A percentile compares a stretch with the other conserved stretches of the same genome.
phyloP scores from a whole-genome alignment of 345 rosid species.

The Gossypium mustelinum region DNA sequence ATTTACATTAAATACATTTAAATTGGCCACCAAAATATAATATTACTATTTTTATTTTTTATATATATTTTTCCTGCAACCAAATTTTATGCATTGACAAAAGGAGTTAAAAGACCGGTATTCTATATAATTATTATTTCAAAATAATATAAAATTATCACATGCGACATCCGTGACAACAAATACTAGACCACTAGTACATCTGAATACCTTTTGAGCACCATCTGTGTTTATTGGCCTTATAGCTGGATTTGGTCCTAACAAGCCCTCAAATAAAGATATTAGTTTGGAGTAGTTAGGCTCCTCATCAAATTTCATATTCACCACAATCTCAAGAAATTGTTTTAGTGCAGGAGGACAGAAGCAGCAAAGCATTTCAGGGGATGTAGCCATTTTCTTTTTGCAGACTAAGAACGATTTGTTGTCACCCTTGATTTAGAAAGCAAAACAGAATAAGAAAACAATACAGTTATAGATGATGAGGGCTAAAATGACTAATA shows the following conservation, averaged over 20 bases:
- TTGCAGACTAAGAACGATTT: conserved; percentile 95
- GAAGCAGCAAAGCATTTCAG: conserved; percentile 85
- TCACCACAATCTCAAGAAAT: conserved; percentile 87
- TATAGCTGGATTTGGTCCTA: conserved; percentile 67
- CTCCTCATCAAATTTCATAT: conserved; percentile 93
- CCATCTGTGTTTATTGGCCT: conserved; percentile 96
- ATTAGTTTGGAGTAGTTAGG: conserved; percentile 86
- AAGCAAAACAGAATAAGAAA: background rate
- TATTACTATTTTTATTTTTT: background rate
- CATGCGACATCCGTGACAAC: background rate
- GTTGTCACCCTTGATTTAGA: conserved; percentile 74
- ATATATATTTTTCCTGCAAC: background rate
- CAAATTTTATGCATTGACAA: background rate
- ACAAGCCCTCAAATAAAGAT: conserved; percentile 71
- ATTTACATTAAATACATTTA: background rate
- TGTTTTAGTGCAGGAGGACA: conserved; percentile 80
- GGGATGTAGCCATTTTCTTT: conserved; percentile 93
- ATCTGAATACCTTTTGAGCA: conserved; percentile 71
- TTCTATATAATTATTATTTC: background rate
- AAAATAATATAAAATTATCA: background rate
- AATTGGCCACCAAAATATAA: background rate
- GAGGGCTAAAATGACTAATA: background rate
- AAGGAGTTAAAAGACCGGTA: background rate
- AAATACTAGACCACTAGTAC: background rate
- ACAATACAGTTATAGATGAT: background rate